Conservation (phyloP, 2,329 filamentous ascomycete genomes). For the Aspergillus brasiliensis region DNA sequence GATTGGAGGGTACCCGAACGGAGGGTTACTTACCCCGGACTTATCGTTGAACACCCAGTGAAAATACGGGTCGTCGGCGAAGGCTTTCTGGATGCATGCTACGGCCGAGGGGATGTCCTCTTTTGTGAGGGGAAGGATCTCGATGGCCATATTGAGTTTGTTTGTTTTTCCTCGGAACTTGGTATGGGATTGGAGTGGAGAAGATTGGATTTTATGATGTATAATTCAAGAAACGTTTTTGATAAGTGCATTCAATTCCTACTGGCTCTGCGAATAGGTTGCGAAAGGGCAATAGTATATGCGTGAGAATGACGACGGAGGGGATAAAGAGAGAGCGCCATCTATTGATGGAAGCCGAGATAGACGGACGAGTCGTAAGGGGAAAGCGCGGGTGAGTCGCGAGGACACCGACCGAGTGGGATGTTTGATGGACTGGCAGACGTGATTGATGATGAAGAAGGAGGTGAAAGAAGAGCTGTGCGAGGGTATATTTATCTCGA, state of each 20-base stretch:
- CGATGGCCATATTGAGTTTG: slow-evolving; percentile 50
- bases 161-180: background rate
- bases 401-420: background rate
- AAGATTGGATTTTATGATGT: background rate
- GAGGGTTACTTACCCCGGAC: slow-evolving; percentile 50
- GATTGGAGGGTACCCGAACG: background rate
- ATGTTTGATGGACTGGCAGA: background rate
- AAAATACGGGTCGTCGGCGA: slow-evolving; percentile 68
- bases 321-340: slow-evolving; percentile 35
- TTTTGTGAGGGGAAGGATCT: slow-evolving; percentile 58
- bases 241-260: slow-evolving; percentile 25
- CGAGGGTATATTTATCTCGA: background rate
- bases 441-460: background rate
- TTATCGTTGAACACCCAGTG: slow-evolving; percentile 65
- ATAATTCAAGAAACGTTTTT: background rate
- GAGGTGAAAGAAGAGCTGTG: background rate
- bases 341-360: slow-evolving; percentile 27
- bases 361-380: background rate
- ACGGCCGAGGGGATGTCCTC: slow-evolving; percentile 66
- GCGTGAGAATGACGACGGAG: slow-evolving; percentile 34
- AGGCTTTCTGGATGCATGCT: slow-evolving; percentile 66
- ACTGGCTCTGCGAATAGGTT: slow-evolving; percentile 34
- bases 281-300: slow-evolving; percentile 37
- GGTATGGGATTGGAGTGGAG: slow-evolving; percentile 8
- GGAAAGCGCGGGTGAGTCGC: background rate